phyloP scores from a whole-genome alignment of 306 rosid species.

The Calophaca sinica region DNA sequence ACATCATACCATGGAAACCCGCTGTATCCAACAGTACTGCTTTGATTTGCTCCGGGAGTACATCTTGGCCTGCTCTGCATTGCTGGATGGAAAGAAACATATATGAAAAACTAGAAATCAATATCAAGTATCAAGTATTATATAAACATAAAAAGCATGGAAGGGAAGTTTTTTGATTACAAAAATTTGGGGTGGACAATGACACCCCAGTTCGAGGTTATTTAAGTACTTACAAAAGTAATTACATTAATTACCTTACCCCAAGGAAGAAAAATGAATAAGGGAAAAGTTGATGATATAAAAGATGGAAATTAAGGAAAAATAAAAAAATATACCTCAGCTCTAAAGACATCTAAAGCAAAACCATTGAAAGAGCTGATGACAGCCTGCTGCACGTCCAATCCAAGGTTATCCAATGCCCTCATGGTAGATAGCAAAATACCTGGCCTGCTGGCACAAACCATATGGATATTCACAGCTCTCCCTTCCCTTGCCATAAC shows the following conservation, averaged over 20 bases:
- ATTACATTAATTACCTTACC: too few species aligned
- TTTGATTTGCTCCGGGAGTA: slow-evolving; percentile 72
- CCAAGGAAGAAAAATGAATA: not conserved
- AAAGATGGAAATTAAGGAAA: not conserved
- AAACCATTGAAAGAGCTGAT: slow-evolving; percentile 95
- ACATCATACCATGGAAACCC: slow-evolving; percentile 62
- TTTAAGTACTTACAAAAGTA: too few species aligned
- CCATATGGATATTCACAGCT: slow-evolving; percentile 91
- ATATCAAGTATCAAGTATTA: not conserved
- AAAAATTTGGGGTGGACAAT: too few species aligned
- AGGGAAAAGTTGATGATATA: not conserved
- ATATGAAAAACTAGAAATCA: slow-evolving; percentile 19
- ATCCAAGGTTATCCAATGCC: slow-evolving; percentile 83
- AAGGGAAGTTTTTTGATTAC: too few species aligned
- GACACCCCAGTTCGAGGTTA: too few species aligned
- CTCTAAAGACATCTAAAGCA: slow-evolving; percentile 86
- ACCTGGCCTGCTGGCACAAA: slow-evolving; percentile 79
- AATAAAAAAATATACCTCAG: slow-evolving; percentile 66
- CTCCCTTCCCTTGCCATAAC: slow-evolving; percentile 80
- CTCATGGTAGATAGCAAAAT: slow-evolving; percentile 81
- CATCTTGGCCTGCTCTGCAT: slow-evolving; percentile 69
- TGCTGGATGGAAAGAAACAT: slow-evolving; percentile 68
- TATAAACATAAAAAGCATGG: not conserved
- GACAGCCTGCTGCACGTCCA: slow-evolving; percentile 95
- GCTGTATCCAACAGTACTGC: slow-evolving; percentile 75